Conservation (phyloP, 768 basidiomycete species). For the Lactifluus pinguis region DNA sequence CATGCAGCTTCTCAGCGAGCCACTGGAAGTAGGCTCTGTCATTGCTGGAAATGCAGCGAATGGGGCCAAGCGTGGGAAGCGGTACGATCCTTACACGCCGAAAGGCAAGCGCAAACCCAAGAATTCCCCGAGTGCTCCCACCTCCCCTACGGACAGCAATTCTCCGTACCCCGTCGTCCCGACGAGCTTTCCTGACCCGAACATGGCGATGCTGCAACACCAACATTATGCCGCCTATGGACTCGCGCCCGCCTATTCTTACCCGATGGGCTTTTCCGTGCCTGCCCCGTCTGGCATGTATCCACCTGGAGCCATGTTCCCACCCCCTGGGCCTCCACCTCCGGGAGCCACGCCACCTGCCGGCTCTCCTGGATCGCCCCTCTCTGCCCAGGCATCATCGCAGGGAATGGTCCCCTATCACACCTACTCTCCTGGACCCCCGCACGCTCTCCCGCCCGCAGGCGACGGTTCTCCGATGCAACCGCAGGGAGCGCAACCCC, state of each 20-base stretch:
- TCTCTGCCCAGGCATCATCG: conserved; percentile 1
- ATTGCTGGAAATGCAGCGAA: conserved; percentile 1
- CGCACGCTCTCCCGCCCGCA: neutral
- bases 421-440: neutral
- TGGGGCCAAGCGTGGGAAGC: conserved; percentile 25
- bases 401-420: conserved; percentile 10
- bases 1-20: conserved; percentile 19
- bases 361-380: conserved; percentile 8
- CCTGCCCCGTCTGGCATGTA: conserved; percentile 2
- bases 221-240: conserved; percentile 16
- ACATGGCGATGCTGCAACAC: conserved; percentile 19
- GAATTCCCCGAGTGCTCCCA: conserved; percentile 2
- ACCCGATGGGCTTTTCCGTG: conserved; percentile 15
- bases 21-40: conserved; percentile 11
- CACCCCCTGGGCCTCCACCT: conserved; percentile 8
- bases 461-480: conserved; percentile 6
- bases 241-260: conserved; percentile 13
- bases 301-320: conserved; percentile 3
- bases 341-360: neutral
- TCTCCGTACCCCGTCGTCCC: conserved; percentile 7
- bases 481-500: neutral
- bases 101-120: conserved; percentile 17
- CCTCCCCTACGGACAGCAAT: conserved; percentile 13
- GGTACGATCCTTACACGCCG: conserved; percentile 27
- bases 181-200: conserved; percentile 10